Evolutionary conservation across 202 grass and related monocot species (phyloP).

Genomic region (Panicum virgatum): DNA sequence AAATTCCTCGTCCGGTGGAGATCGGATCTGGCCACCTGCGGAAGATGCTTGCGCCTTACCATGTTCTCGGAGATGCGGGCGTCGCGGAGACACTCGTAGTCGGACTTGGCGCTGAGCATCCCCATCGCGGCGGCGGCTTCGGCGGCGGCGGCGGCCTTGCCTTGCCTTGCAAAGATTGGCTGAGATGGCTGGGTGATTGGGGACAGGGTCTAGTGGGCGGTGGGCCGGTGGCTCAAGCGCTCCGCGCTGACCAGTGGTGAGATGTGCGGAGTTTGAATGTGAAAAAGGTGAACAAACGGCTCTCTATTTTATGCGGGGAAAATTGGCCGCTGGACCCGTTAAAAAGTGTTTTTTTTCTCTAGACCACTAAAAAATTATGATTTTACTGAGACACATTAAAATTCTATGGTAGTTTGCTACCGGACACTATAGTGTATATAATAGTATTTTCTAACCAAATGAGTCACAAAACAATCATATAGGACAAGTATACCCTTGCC

Average conservation of each 20-base stretch:
- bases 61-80: slow-evolving; percentile 79
- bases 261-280: slow-evolving; percentile 23
- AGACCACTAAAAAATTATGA: no score
- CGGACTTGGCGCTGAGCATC: slow-evolving; percentile 42
- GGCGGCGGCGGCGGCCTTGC: not conserved
- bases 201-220: not conserved
- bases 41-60: slow-evolving; percentile 42
- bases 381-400: no score
- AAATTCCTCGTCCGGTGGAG: not conserved
- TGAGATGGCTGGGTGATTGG: no score
- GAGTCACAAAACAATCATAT: no score
- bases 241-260: not conserved
- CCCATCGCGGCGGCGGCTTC: slow-evolving; percentile 54
- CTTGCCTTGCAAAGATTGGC: not conserved
- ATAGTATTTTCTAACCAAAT: no score
- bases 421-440: no score
- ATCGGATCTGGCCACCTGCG: slow-evolving; percentile 10
- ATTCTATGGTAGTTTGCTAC: no score
- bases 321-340: no score
- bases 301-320: not conserved
- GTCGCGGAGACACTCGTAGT: slow-evolving; percentile 73
- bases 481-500: no score
- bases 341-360: no score
- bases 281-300: not conserved
- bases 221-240: not conserved